Evolutionary conservation across 345 rosid species (phyloP).

Genomic region (Boechera stricta): DNA sequence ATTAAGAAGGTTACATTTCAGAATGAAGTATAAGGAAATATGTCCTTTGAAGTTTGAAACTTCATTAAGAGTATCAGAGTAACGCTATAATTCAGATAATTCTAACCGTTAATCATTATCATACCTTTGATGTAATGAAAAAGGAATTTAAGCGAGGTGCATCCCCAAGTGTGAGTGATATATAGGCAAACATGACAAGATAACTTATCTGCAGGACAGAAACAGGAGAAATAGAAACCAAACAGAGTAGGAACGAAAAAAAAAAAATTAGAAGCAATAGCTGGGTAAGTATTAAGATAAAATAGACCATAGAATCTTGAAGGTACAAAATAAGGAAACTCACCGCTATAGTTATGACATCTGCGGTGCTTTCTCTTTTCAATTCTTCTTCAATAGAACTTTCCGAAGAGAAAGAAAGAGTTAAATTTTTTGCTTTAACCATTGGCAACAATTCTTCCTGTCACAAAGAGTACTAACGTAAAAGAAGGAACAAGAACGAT

Average conservation of each 20-base stretch:
- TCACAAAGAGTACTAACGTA: slow-evolving; percentile 30
- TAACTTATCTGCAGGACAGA: slow-evolving; percentile 82
- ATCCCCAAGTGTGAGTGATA: slow-evolving; percentile 88
- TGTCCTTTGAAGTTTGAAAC: background rate
- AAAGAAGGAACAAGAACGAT: background rate
- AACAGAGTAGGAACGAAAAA: slow-evolving; percentile 6
- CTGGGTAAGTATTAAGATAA: background rate
- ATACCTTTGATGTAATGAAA: slow-evolving; percentile 89
- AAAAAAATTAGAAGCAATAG: slow-evolving; percentile 7
- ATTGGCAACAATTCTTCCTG: slow-evolving; percentile 89
- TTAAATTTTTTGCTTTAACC: slow-evolving; percentile 71
- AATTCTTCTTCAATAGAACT: slow-evolving; percentile 94
- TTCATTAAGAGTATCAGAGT: background rate
- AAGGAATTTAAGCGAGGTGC: slow-evolving; percentile 71
- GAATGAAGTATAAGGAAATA: slow-evolving; percentile 14
- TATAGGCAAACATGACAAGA: slow-evolving; percentile 98
- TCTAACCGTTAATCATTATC: slow-evolving; percentile 19
- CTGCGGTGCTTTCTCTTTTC: slow-evolving; percentile 97
- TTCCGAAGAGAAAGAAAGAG: slow-evolving; percentile 94
- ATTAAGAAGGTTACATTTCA: slow-evolving; percentile 40
- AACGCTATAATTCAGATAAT: background rate
- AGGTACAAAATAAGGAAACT: slow-evolving; percentile 21
- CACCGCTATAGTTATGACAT: slow-evolving; percentile 87
- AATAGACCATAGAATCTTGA: background rate
- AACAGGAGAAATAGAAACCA: slow-evolving; percentile 24